Evolutionary conservation across 1,284 basidiomycete genomes (phyloP), one percentile per base, ranked within the genome.

Genomic region (Apiotrichum siamense): DNA sequence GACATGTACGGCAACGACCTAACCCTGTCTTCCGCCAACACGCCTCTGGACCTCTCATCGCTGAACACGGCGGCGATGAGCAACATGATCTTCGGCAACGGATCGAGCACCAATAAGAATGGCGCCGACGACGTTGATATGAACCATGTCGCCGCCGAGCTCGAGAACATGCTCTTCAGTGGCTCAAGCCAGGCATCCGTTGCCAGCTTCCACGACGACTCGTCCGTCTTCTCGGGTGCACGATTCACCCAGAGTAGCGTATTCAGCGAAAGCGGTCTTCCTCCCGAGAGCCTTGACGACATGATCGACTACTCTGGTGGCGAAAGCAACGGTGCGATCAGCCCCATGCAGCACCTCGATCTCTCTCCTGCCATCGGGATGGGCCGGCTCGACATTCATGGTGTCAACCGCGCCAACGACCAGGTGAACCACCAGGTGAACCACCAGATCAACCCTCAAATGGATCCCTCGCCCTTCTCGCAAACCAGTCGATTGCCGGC

Each of bases 241-340:
- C n/a, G n/a, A 23, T 62, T 62, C 48, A 44, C 50, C 15, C 45
- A 44, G 18, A 49, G 50, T 23, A 59, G 53, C 18, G 47, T 68
- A 24, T 72, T 61, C 55, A 69, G 65, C 44, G 57, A 70, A 20
- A 65, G 63, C 44, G 67, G 65, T 9, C 44, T 67, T 13, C 60
- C 63, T 12, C 67, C 69, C 3, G 58, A 61, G 23, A 60, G 55
- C 47, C 61, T 68, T 50, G 65, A 69, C 47, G 60, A 62, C 35
- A 67, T 68, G 55, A 62, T 68, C 35, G 65, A 70, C 48, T 70
- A 65, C 50, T 63, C 70, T 11, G 69, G 67, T 24, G 68, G 60
- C 11, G 62, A 66, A 39, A 59, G 51, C 63, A 51, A 44, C 38
- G 49, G 45, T 41, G 58, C 44, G 7, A 38, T 57, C 35, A 59